Conservation (phyloP, 805 yeast species). For the Ogataea parapolymorpha region DNA sequence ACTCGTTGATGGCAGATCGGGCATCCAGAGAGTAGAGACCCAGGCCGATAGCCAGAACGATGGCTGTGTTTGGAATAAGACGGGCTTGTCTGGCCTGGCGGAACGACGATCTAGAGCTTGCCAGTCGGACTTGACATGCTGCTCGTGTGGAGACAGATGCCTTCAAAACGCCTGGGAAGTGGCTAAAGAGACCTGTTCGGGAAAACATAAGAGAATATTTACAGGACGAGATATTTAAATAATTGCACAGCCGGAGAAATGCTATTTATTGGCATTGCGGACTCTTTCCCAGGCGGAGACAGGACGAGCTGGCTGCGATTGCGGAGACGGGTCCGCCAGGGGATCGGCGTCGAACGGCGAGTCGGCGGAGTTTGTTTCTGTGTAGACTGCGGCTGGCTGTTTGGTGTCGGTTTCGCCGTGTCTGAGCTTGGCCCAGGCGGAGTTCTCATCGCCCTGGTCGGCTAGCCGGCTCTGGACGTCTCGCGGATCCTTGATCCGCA, state of each 20-base stretch:
- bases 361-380: neutral
- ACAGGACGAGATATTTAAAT: neutral
- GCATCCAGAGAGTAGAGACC: conserved; percentile 69
- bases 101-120: neutral
- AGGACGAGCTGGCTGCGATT: neutral
- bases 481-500: conserved; percentile 56
- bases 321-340: neutral
- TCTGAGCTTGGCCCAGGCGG: conserved; percentile 8
- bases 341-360: neutral
- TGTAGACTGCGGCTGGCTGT: neutral
- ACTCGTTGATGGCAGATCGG: conserved; percentile 79
- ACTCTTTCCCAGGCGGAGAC: conserved; percentile 9
- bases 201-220: conserved; percentile 1
- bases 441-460: neutral
- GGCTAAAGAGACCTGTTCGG: neutral
- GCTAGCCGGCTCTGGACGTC: neutral
- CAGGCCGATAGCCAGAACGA: conserved; percentile 24
- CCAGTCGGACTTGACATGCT: too few species aligned
- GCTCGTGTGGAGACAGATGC: neutral
- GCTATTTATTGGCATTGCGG: conserved; percentile 5
- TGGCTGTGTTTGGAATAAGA: conserved; percentile 15
- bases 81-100: conserved; percentile 8
- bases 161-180: neutral
- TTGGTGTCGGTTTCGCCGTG: neutral
- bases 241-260: conserved; percentile 1